Conservation (phyloP, 2,329 filamentous ascomycete genomes). For the Ceratocystis diversiconidia region DNA sequence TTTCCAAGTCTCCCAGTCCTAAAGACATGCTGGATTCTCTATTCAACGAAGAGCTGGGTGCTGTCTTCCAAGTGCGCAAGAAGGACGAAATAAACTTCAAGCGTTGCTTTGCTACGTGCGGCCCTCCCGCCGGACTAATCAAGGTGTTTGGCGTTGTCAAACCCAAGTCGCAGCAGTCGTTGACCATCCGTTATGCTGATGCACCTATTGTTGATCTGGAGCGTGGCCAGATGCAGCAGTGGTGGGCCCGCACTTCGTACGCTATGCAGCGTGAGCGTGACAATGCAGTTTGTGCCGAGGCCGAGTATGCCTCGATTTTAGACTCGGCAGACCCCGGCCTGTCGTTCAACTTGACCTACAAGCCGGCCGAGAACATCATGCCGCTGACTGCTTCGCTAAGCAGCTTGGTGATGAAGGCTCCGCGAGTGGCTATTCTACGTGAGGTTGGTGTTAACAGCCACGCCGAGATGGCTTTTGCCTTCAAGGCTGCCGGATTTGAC, state of each 20-base stretch:
- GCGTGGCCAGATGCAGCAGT: conserved; percentile 64
- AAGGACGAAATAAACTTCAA: conserved; percentile 73
- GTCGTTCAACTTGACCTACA: conserved; percentile 67
- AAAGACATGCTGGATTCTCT: conserved; percentile 59
- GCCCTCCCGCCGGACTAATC: conserved; percentile 67
- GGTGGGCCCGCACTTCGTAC: conserved; percentile 78
- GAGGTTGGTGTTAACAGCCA: conserved; percentile 94
- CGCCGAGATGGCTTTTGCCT: conserved; percentile 96
- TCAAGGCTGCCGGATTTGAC: conserved; percentile 79
- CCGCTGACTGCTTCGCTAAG: conserved; percentile 42
- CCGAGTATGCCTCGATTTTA: conserved; percentile 61
- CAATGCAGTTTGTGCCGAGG: conserved; percentile 73
- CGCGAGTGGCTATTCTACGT: conserved; percentile 73
- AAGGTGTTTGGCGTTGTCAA: conserved; percentile 71
- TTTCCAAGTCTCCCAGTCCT: conserved; percentile 47
- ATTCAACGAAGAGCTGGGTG: conserved; percentile 93
- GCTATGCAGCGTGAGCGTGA: conserved; percentile 85
- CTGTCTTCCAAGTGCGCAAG: conserved; percentile 87
- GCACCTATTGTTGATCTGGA: conserved; percentile 54
- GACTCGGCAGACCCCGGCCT: conserved; percentile 71
- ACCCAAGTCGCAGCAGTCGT: conserved; percentile 53
- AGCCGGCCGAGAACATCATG: conserved; percentile 61
- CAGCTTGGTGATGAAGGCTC: conserved; percentile 40
- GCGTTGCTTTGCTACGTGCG: conserved; percentile 79
- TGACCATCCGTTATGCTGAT: conserved; percentile 60